These are phyloP conservation scores for Cucurbita argyrosperma DNA, from an alignment of 306 rosid species.

Conservation along the genomic window DNA sequence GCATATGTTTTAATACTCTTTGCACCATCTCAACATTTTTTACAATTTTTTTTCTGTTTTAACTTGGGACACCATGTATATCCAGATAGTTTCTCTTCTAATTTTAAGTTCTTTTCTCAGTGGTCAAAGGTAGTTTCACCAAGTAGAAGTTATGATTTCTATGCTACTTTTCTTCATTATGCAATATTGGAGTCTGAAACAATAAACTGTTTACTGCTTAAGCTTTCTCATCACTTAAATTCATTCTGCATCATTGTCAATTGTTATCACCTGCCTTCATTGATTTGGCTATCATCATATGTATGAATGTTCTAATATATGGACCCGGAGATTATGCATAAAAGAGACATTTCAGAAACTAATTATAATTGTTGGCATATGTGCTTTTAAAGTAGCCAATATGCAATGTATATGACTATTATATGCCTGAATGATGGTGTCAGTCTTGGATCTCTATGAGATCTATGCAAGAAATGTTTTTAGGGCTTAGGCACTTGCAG, in stretches of 20 bases:
- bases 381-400: neutral
- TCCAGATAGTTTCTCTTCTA: neutral
- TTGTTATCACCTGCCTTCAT: neutral
- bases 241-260: neutral
- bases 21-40: neutral
- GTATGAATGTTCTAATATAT: neutral
- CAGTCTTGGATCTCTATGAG: neutral
- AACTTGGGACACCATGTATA: neutral
- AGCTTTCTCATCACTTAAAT: neutral
- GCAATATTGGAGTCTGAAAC: constrained; percentile 1
- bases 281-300: neutral
- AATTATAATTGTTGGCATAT: neutral
- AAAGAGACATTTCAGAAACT: neutral
- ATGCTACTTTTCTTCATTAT: constrained; percentile 1
- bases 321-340: neutral
- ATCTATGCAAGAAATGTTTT: neutral
- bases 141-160: neutral
- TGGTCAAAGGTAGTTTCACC: neutral
- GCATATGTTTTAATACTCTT: neutral
- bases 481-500: neutral
- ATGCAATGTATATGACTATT: neutral
- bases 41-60: neutral
- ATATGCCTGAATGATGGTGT: neutral
- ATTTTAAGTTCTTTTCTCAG: neutral
- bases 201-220: neutral